Evolutionary conservation across 768 basidiomycete genomes (phyloP), one percentile per base, ranked within the genome.

Genomic region (Agrocybe chaxingu): DNA sequence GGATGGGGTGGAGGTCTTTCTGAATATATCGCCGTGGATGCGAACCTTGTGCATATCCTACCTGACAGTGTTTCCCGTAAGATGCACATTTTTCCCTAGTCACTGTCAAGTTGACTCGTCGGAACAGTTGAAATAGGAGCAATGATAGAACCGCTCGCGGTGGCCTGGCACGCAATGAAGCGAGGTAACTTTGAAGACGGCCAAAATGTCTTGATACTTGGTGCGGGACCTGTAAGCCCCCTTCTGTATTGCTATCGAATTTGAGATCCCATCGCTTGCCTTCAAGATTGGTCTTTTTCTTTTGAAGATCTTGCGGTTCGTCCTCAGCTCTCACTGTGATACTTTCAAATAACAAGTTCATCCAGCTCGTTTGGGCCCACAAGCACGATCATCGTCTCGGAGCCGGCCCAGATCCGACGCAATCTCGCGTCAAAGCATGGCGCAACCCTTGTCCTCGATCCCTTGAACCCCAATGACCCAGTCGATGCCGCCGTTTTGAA

Each of bases 71-170:
- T 75, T 35, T 55, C 73, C 1, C 61, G 77, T 75, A 53, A 57
- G 71, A 58, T 3, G 8, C 11, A 12, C 33, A 16, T 5, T 12
- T 7, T 43, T 31, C 16, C 30, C 11, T 3, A 12, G 42, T 7
- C 24, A 35, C 9, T 3, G 18, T 46, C 48, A 29, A 11, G 32
- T 42, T 18, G 38, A 13, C 5, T 34, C 10, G 11, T 8, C 29
- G 0, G 33, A 75, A 1, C 37, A 78, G 78, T 79, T 41, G 77
- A 79, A 13, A 54, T 75, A 8, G 78, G 73, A 1, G 77, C 77
- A 3, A 70, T 71, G 54, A 64, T 75, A 8, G 78, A 79, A 57
- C 77, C 78, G 0, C 65, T 79, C 5, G 66, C 75, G 1, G 75
- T 78, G 1, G 74, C 72, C 0, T 75, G 70, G 60, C 70, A 77